Evolutionary conservation across 495 filamentous ascomycete genomes (phyloP).

Genomic region (Glonium stellatum): DNA sequence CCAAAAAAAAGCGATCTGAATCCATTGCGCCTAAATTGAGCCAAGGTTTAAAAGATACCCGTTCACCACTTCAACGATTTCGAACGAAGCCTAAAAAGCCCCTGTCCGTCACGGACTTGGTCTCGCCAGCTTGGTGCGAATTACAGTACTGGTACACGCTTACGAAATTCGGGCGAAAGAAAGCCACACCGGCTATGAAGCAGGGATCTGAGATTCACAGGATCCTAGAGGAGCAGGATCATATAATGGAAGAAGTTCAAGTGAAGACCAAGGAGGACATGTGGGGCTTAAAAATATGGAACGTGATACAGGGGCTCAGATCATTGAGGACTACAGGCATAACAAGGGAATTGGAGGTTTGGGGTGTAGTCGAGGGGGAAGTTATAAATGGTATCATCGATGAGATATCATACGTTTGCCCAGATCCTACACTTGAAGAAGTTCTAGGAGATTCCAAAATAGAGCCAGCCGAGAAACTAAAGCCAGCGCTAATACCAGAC

Average conservation of each 20-base stretch:
- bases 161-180: constrained; percentile 66
- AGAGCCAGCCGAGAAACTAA: constrained; percentile 1
- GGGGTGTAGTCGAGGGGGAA: constrained; percentile 77
- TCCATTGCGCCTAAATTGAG: constrained; percentile 5
- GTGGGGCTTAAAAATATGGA: constrained; percentile 83
- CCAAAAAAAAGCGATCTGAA: background rate
- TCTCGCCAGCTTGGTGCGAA: constrained; percentile 91
- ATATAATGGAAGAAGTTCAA: constrained; percentile 64
- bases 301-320: constrained; percentile 78
- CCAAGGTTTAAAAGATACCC: constrained; percentile 32
- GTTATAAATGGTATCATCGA: constrained; percentile 88
- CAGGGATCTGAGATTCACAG: constrained; percentile 71
- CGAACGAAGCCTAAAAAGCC: constrained; percentile 67
- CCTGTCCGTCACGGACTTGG: constrained; percentile 83
- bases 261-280: constrained; percentile 71
- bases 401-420: constrained; percentile 70
- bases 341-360: constrained; percentile 88
- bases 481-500: constrained; percentile 6
- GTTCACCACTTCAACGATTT: constrained; percentile 67
- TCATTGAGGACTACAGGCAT: constrained; percentile 69
- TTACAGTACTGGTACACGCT: constrained; percentile 86
- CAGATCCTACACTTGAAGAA: constrained; percentile 61
- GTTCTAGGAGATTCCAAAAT: constrained; percentile 7
- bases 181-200: constrained; percentile 73
- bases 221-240: constrained; percentile 75